Base-by-base conservation (phyloP, 2,329 filamentous ascomycete species). In the Ascochyta lentis region DNA sequence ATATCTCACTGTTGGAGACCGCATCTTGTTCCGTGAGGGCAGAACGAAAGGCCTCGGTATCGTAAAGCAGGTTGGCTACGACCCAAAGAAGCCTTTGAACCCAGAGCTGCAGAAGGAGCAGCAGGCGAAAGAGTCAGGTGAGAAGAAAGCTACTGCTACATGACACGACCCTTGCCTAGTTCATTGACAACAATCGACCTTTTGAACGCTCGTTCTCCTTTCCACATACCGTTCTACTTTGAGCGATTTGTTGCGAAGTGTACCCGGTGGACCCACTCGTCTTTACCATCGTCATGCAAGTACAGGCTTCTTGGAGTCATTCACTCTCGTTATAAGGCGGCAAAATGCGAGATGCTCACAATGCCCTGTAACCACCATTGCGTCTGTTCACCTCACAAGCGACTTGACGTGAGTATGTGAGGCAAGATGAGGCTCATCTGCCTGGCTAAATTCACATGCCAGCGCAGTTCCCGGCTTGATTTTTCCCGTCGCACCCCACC, bases 21-120 rank as follows among this genome's bases (percentile, higher is more conserved):
- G 94, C 22, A 85, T 99, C 29, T 79, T 99, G 16, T 99, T 99
- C 81, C 85, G 95, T 38, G 95, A 99, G 78, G 95, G 95, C 0
- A 84, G 92, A 58, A 99, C 95, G 0, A 98, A 98, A 80, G 95
- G 95, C 0, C 79, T 99, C 0, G 95, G 95, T 0, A 97, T 99
- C 60, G 92, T 99, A 45, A 97, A 96, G 75, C 85, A 86, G 35
- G 84, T 98, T 0, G 92, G 92, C 3, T 99, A 98, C 74, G 92
- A 98, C 73, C 82, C 87, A 0, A 74, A 72, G 39, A 76, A 81
- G 40, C 80, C 81, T 3, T 66, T 83, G 10, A 71, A 72, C 44
- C 69, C 67, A 0, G 71, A 73, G 22, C 46, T 66, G 40, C 54
- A 60, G 38, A 69, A 70, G 33, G 61, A 66, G 41, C 59, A 63